phyloP scores from a whole-genome alignment of 148 eudicot genomes.

The Pharnaceum exiguum region DNA sequence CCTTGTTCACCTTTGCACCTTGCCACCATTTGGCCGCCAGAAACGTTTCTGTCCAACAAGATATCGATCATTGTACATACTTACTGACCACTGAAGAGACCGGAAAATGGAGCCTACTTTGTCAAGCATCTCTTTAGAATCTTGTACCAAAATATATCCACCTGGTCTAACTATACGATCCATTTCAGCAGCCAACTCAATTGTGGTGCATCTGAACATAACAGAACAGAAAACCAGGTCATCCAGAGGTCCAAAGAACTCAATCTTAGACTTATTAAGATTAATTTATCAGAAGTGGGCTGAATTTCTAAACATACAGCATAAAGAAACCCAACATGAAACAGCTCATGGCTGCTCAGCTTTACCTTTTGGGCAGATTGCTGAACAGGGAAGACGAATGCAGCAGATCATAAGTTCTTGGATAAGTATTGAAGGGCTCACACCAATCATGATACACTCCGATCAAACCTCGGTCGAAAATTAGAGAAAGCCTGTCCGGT shows the following conservation, averaged over 20 bases:
- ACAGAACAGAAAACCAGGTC: not conserved
- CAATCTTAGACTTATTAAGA: not conserved
- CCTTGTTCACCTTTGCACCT: conserved; percentile 24
- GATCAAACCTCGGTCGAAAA: conserved; percentile 86
- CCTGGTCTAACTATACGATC: conserved; percentile 84
- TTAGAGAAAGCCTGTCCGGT: conserved; percentile 68
- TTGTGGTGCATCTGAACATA: conserved; percentile 58
- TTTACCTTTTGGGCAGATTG: conserved; percentile 66
- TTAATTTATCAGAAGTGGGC: not conserved
- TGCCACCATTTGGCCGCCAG: conserved; percentile 66
- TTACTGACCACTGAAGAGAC: conserved; percentile 76
- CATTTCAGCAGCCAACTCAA: conserved; percentile 67
- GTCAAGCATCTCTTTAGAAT: conserved; percentile 39
- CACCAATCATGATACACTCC: conserved; percentile 98
- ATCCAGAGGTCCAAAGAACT: not conserved
- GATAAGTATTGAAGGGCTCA: conserved; percentile 92
- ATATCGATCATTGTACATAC: conserved; percentile 43
- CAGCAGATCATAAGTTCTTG: conserved; percentile 81
- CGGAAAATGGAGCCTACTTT: conserved; percentile 48
- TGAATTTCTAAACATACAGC: not conserved
- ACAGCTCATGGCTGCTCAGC: not conserved
- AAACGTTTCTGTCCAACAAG: conserved; percentile 74
- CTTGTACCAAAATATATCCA: conserved; percentile 65
- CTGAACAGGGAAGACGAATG: conserved; percentile 78
- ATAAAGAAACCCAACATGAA: not conserved